Conservation (phyloP, 805 yeast genomes). For the Myxozyma vanderwaltii region DNA sequence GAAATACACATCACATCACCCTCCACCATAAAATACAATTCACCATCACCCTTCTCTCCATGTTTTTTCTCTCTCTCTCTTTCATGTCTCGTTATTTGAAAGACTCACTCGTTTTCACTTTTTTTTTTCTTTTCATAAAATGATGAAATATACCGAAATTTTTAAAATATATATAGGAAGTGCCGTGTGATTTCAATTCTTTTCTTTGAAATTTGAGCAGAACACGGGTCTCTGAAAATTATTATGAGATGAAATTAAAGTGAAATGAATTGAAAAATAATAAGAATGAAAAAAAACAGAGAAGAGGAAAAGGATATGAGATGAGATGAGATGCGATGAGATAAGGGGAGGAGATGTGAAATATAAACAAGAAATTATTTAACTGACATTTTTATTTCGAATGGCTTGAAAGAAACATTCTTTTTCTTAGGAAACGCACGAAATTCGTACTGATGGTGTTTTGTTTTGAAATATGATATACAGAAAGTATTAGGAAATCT, state of each 20-base stretch:
- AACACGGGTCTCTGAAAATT: constrained; percentile 33
- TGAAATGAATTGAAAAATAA: neutral
- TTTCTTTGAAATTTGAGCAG: constrained; percentile 19
- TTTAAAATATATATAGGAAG: constrained; percentile 34
- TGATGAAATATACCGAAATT: constrained; percentile 33
- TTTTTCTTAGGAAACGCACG: no score
- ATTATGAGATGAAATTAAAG: neutral
- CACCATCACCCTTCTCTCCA: no score
- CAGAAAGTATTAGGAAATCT: no score
- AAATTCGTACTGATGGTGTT: no score
- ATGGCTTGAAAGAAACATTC: no score
- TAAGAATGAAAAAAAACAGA: no score
- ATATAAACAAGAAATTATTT: neutral
- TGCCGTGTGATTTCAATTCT: constrained; percentile 31
- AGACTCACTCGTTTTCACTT: no score
- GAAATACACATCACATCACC: no score
- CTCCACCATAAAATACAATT: neutral
- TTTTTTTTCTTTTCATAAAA: neutral
- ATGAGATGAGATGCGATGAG: no score
- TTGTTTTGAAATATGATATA: no score
- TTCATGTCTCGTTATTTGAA: neutral
- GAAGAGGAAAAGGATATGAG: no score
- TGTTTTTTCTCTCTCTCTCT: neutral
- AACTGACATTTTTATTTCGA: no score
- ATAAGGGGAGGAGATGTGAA: neutral